Conservation (phyloP, 2,329 filamentous ascomycete species). For the Lasiodiplodia citricola region DNA sequence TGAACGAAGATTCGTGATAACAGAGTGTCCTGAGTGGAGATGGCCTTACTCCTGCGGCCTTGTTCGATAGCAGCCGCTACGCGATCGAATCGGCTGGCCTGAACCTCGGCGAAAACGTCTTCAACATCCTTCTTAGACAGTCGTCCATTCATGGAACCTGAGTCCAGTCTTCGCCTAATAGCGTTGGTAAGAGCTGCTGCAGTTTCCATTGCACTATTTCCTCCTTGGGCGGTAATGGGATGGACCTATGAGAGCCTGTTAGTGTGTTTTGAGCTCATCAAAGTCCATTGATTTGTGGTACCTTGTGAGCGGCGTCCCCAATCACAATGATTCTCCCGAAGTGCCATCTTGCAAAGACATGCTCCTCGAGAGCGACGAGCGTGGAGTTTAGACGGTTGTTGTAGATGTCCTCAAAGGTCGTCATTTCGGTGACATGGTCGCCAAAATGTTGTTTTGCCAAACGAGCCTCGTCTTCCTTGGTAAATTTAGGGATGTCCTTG, state of each 20-base stretch:
- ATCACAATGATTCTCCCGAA: not conserved
- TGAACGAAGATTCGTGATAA: not conserved
- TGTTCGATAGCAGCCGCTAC: not conserved
- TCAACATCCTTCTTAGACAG: not conserved
- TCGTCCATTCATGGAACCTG: not conserved
- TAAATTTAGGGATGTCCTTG: not conserved
- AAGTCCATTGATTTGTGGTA: not conserved
- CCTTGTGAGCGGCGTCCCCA: not conserved
- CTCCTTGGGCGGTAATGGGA: not conserved
- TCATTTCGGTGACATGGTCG: not conserved
- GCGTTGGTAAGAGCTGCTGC: not conserved
- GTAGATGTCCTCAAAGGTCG: not conserved
- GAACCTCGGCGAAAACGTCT: not conserved
- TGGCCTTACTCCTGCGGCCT: not conserved
- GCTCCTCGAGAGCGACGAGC: not conserved
- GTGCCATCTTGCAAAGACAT: not conserved
- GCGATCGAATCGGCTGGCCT: not conserved
- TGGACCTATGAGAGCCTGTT: not conserved
- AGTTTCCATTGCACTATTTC: not conserved
- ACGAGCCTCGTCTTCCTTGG: not conserved
- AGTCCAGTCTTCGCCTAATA: not conserved
- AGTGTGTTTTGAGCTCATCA: not conserved
- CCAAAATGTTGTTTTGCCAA: not conserved
- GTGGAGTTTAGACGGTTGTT: not conserved
- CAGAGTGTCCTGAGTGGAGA: not conserved